Evolutionary conservation across 371 early-diverging fungal species (phyloP).

Genomic region (Mortierella sp.): DNA sequence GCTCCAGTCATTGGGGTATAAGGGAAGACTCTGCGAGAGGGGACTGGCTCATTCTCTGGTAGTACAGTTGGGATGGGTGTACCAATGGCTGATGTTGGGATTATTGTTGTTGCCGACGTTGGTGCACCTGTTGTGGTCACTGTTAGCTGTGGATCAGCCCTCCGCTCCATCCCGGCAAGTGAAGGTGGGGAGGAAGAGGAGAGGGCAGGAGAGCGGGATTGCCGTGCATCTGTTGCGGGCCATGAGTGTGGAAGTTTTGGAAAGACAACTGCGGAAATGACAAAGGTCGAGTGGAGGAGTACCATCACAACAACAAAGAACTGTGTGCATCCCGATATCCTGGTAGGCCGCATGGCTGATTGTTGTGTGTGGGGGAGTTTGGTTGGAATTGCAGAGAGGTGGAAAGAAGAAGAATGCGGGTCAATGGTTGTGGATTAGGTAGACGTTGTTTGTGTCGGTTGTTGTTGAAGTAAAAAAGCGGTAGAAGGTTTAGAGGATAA

Average conservation of each 20-base stretch:
- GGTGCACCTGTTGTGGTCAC: background rate
- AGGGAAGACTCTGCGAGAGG: constrained; percentile 27
- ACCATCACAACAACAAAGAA: background rate
- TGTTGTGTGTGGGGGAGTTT: background rate
- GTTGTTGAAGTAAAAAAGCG: background rate
- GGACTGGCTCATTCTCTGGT: constrained; percentile 31
- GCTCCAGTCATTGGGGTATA: constrained; percentile 49
- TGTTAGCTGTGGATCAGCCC: background rate
- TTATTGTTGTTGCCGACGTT: background rate
- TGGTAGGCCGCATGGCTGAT: background rate
- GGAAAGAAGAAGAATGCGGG: background rate
- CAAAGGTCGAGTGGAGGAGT: background rate
- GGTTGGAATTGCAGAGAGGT: background rate
- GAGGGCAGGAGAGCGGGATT: background rate
- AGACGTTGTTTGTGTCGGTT: background rate
- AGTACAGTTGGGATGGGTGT: constrained; percentile 9
- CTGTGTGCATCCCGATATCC: background rate
- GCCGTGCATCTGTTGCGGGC: background rate
- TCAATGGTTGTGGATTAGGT: background rate
- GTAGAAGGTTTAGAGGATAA: background rate
- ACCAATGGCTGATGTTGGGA: background rate
- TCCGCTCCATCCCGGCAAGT: background rate
- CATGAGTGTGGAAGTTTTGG: background rate
- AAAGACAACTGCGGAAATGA: background rate
- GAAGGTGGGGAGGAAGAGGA: background rate